Percentiles rank a stretch among this genome's conserved stretches.
These are phyloP conservation scores for Podospora fimiseda DNA, from an alignment of 495 filamentous ascomycete species.

Conservation along the genomic window DNA sequence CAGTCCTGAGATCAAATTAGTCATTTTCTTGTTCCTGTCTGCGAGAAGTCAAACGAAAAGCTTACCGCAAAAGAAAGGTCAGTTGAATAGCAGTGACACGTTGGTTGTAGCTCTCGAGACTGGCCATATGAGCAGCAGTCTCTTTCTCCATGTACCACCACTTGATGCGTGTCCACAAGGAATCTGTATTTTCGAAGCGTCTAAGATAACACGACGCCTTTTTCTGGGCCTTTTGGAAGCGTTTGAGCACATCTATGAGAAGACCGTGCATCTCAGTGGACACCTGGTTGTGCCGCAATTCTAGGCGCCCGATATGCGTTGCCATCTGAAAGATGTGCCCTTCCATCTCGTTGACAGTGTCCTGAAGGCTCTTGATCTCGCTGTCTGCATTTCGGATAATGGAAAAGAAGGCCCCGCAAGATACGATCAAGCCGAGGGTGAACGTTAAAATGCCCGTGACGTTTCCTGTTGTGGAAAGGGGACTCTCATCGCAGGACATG, in stretches of 20 bases:
- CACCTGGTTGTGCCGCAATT: background rate
- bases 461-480: slow-evolving; percentile 4
- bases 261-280: background rate
- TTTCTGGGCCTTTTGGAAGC: background rate
- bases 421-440: background rate
- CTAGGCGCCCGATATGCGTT: background rate
- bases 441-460: slow-evolving; percentile 6
- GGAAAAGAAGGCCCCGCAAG: background rate
- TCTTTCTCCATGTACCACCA: slow-evolving; percentile 6
- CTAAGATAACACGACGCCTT: background rate
- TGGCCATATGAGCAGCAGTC: background rate
- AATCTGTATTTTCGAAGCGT: background rate
- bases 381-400: slow-evolving; percentile 3
- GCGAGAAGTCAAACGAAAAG: too few species aligned
- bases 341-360: background rate
- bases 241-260: background rate
- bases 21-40: too few species aligned
- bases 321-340: background rate
- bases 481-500: background rate
- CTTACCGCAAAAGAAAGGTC: background rate
- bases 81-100: background rate
- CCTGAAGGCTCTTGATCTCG: background rate
- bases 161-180: background rate
- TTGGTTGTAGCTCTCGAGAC: background rate
- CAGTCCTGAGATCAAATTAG: too few species aligned